Evolutionary conservation across 176 grass and related monocot species (phyloP).

Genomic region (Bonia amplexicaulis): DNA sequence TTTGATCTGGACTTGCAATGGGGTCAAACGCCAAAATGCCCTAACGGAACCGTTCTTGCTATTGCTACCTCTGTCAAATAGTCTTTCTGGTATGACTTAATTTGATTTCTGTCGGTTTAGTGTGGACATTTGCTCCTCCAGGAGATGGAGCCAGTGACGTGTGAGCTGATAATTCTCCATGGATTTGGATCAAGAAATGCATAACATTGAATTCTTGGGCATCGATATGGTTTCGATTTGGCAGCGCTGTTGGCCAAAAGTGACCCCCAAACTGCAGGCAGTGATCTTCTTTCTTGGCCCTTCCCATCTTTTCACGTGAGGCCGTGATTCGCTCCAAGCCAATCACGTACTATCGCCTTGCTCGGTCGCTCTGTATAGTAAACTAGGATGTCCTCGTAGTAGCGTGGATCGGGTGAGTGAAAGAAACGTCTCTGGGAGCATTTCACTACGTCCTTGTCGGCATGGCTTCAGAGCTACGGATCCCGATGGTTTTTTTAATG

Average conservation of each 20-base stretch:
- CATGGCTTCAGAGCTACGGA: not conserved
- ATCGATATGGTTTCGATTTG: constrained; percentile 14
- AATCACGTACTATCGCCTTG: not conserved
- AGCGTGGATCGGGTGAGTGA: not conserved
- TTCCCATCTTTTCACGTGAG: not conserved
- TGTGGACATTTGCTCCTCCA: constrained; percentile 10
- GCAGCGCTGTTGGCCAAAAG: constrained; percentile 46
- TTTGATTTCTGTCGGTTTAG: constrained; percentile 8
- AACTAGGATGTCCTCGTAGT: not conserved
- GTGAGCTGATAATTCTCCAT: not conserved
- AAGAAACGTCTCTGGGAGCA: not conserved
- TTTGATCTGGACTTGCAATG: not conserved
- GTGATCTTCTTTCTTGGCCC: not conserved
- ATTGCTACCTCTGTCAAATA: not conserved
- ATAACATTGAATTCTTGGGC: not conserved
- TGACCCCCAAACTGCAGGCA: constrained; percentile 59
- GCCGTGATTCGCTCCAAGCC: not conserved
- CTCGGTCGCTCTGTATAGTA: not conserved
- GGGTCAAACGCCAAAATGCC: not conserved
- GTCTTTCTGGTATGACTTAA: not conserved
- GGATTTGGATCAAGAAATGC: not conserved
- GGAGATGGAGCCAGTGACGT: not conserved
- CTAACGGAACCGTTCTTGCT: not conserved
- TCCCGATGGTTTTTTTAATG: not conserved
- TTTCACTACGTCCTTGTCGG: not conserved